Conservation (phyloP, 805 yeast genomes). For the Metahyphopichia silvanorum region DNA sequence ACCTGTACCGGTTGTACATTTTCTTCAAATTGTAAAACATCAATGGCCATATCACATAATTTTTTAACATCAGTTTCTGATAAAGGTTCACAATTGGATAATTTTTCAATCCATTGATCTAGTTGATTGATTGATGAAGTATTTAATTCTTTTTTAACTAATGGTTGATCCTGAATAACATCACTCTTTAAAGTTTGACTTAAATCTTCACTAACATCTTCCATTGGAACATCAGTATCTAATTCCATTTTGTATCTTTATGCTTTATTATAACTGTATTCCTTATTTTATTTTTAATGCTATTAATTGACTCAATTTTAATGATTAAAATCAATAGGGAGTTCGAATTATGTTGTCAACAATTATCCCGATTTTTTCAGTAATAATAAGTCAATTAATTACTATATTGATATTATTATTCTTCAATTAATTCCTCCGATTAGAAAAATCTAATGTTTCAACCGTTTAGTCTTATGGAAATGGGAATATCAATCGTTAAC, state of each 20-base stretch:
- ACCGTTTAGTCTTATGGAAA: no score
- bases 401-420: no score
- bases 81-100: conserved; percentile 76
- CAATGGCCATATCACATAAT: conserved; percentile 87
- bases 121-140: conserved; percentile 58
- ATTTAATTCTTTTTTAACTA: conserved; percentile 31
- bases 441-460: no score
- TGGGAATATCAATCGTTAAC: no score
- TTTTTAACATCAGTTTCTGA: conserved; percentile 75
- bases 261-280: no score
- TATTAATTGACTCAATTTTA: no score
- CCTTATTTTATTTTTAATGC: no score
- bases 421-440: no score
- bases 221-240: conserved; percentile 83
- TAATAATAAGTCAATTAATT: no score
- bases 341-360: no score
- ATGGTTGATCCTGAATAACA: conserved; percentile 5
- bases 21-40: conserved; percentile 85
- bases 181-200: conserved; percentile 19
- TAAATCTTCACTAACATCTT: conserved; percentile 58
- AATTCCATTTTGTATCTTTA: conserved; percentile 53
- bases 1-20: conserved; percentile 94
- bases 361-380: no score
- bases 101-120: conserved; percentile 84
- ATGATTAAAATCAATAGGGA: no score